These are phyloP conservation scores for Hypomontagnella monticulosa DNA, from an alignment of 495 filamentous ascomycete genomes.

Conservation along the genomic window DNA sequence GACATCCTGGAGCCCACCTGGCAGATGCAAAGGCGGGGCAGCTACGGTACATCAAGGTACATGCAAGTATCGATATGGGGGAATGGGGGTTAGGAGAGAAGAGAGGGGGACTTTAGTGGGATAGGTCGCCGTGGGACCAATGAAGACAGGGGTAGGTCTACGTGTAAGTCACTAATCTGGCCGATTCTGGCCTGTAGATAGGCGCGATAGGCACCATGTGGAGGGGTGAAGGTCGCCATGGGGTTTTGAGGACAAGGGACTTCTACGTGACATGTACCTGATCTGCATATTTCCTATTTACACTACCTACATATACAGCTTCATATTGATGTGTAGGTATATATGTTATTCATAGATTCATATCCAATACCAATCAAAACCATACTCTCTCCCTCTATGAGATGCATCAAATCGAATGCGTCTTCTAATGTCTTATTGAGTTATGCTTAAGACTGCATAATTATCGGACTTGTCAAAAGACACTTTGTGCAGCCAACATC, in stretches of 20 bases:
- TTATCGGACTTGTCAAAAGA: conserved; percentile 7
- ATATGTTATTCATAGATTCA: not conserved
- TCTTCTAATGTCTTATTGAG: conserved; percentile 2
- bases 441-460: conserved; percentile 2
- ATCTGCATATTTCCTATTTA: not conserved
- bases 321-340: too few relatives aligned
- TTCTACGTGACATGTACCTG: too few relatives aligned
- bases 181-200: conserved; percentile 26
- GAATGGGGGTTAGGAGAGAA: not conserved
- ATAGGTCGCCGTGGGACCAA: conserved; percentile 9
- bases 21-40: conserved; percentile 38
- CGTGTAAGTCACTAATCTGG: conserved; percentile 32
- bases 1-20: conserved; percentile 9
- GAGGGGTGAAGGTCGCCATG: conserved; percentile 3
- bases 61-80: not conserved
- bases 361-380: too few relatives aligned
- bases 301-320: conserved; percentile 1
- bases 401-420: not conserved
- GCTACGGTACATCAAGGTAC: conserved; percentile 22
- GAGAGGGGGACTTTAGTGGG: conserved; percentile 13
- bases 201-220: conserved; percentile 41
- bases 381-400: not conserved
- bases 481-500: conserved; percentile 6
- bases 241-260: conserved; percentile 31
- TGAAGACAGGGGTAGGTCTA: conserved; percentile 34